Base-by-base conservation (phyloP, 805 yeast species). In the Candida railenensis region DNA sequence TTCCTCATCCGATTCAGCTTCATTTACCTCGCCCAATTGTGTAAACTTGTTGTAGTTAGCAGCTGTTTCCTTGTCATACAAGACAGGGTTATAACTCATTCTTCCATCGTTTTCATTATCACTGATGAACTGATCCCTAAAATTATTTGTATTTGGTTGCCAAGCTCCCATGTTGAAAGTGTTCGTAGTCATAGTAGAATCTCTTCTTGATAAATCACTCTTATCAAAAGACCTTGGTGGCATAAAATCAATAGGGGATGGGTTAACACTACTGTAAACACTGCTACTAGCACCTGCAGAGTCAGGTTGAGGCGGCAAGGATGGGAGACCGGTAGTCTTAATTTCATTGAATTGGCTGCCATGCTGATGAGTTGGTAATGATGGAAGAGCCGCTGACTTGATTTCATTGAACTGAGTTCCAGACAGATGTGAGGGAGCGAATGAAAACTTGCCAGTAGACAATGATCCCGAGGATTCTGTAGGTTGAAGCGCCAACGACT, bases 111-210 rank as follows among this genome's bases (percentile, higher is more conserved):
- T 71, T 38, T 71, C 76, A 38, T 67, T 67, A 44, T 69, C 76
- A 50, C 62, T 65, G 37, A 77, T 76, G 46, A 77, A 77, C 44
- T 72, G 73, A 48, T 76, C 81, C 44, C 82, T 63, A 56, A 59
- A 77, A 34, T 65, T 66, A 28, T 65, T 68, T 7, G 85, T 81
- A 53, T 81, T 77, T 2, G 86, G 86, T 56, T 73, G 75, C 87
- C 87, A 82, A 22, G 65, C 65, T 2, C 82, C 83, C 65, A 78
- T 65, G 47, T 69, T 75, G 37, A 78, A 61, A 2, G 71, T 71
- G 50, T 30, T 54, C 34, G 50, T 53, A 45, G 54, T 57, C 58
- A 62, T 58, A 8, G 73, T 62, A 1, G 76, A 70, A 9, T 53
- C 65, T 44, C 73, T 53, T 47, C 74, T 58, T 3, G 53, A 37